Conservation (phyloP, 2,329 filamentous ascomycete genomes). For the Fusarium sp. region DNA sequence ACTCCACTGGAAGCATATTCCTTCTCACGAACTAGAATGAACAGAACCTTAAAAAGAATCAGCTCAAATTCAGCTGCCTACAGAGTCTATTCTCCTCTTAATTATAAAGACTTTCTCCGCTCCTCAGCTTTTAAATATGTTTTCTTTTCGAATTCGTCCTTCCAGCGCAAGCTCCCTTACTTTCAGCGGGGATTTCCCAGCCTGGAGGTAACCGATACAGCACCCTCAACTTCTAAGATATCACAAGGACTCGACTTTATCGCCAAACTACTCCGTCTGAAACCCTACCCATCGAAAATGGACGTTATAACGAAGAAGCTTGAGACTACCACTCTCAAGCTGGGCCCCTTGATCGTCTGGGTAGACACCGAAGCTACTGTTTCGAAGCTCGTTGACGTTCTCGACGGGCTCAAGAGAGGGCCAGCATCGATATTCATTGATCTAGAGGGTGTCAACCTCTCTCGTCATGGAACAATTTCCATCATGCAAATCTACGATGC, state of each 20-base stretch:
- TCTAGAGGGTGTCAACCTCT: neutral
- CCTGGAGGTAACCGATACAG: neutral
- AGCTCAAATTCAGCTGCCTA: neutral
- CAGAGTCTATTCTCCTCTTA: neutral
- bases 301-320: neutral
- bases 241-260: neutral
- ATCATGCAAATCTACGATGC: neutral
- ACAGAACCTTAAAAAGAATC: neutral
- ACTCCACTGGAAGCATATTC: neutral
- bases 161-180: neutral
- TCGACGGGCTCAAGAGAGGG: neutral
- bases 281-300: neutral
- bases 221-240: neutral
- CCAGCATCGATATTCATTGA: neutral
- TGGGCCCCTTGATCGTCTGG: neutral
- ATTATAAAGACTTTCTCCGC: neutral
- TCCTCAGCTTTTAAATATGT: neutral
- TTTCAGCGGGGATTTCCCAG: neutral
- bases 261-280: neutral
- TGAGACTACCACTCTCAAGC: neutral
- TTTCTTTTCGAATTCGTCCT: neutral
- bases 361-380: neutral
- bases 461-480: neutral
- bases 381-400: neutral
- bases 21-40: neutral